These are phyloP conservation scores for Moesziomyces parantarcticus DNA, from an alignment of 1,284 basidiomycete species.

Conservation along the genomic window DNA sequence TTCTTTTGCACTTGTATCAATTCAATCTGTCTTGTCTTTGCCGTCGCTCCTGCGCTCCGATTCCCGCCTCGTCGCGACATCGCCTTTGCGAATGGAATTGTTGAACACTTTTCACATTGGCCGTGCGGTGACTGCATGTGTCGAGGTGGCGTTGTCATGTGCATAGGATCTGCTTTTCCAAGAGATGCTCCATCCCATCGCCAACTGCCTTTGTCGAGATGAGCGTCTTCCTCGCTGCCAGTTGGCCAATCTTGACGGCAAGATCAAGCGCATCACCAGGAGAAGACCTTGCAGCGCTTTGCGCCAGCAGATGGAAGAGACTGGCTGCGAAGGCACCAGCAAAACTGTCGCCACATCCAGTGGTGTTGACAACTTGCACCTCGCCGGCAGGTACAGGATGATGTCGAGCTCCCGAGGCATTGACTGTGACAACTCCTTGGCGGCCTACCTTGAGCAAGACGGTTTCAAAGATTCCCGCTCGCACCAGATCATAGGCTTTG, in stretches of 20 bases:
- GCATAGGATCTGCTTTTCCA: neutral
- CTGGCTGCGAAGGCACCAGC: slow-evolving; percentile 57
- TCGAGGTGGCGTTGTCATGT: neutral
- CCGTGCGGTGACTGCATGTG: too few species aligned
- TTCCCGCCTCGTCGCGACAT: neutral
- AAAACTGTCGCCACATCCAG: slow-evolving; percentile 66
- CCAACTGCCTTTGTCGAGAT: slow-evolving; percentile 33
- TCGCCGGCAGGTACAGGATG: slow-evolving; percentile 36
- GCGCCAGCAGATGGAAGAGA: slow-evolving; percentile 16
- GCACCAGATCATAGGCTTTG: slow-evolving; percentile 11
- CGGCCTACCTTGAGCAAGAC: slow-evolving; percentile 51
- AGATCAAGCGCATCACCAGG: slow-evolving; percentile 5
- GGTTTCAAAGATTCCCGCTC: slow-evolving; percentile 16
- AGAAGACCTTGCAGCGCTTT: neutral
- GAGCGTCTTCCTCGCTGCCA: slow-evolving; percentile 34
- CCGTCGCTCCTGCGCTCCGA: neutral
- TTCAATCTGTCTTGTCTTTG: neutral
- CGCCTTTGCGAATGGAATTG: neutral
- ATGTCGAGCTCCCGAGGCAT: slow-evolving; percentile 12
- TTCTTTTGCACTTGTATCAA: neutral
- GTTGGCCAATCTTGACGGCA: slow-evolving; percentile 33
- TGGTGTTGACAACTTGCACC: slow-evolving; percentile 49
- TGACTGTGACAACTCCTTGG: slow-evolving; percentile 36
- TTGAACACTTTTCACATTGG: neutral
- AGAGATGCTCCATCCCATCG: slow-evolving; percentile 22